Evolutionary conservation across 2,329 filamentous ascomycete species (phyloP).

Genomic region (Pseudogymnoascus sp.): DNA sequence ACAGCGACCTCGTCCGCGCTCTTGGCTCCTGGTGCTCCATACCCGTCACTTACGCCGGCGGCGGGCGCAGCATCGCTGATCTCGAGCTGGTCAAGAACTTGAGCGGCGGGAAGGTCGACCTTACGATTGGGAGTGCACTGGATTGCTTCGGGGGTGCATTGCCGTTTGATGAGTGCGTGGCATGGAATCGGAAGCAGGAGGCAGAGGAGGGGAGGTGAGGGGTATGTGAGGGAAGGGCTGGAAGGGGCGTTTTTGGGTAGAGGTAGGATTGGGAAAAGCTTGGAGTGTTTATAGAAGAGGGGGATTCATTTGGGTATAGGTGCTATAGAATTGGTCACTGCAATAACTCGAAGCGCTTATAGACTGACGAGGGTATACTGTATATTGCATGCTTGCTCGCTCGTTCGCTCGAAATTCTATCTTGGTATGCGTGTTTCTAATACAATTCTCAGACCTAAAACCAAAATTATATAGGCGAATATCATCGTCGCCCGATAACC

Average conservation of each 20-base stretch:
- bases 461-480: conserved; percentile 16
- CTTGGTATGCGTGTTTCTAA: background rate
- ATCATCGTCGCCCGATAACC: background rate
- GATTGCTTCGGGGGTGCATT: conserved; percentile 95
- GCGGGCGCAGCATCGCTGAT: conserved; percentile 76
- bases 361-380: background rate
- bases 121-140: conserved; percentile 92
- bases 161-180: conserved; percentile 79
- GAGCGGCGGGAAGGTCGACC: conserved; percentile 74
- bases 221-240: background rate
- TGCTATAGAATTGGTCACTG: background rate
- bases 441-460: conserved; percentile 22
- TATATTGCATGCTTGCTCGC: conserved; percentile 5
- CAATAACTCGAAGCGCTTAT: background rate
- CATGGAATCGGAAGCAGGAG: conserved; percentile 58
- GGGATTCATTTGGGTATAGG: background rate
- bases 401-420: conserved; percentile 5
- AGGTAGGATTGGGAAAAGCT: background rate
- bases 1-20: conserved; percentile 70
- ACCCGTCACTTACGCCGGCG: conserved; percentile 93
- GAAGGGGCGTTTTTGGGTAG: background rate
- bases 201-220: background rate
- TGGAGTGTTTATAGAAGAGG: background rate
- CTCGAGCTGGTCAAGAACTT: conserved; percentile 72
- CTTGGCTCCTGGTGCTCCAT: conserved; percentile 82